phyloP scores from a whole-genome alignment of 768 basidiomycete species.

The Boletus tomentosulus region DNA sequence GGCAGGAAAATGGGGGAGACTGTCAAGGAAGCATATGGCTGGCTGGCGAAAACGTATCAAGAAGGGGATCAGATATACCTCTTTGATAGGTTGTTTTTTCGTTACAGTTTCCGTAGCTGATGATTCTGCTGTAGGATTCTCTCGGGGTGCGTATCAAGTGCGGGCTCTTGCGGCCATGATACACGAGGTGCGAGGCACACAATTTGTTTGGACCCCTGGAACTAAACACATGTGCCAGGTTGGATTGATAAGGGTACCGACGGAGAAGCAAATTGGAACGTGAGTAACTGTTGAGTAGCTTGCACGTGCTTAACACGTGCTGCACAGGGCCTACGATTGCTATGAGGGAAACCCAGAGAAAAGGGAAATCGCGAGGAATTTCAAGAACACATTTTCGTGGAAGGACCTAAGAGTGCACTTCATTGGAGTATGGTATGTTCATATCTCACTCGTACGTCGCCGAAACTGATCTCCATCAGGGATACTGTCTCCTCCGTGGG shows the following conservation, averaged over 20 bases:
- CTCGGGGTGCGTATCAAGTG: constrained; percentile 42
- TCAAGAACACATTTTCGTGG: constrained; percentile 45
- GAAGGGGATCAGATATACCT: constrained; percentile 30
- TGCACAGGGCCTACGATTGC: constrained; percentile 13
- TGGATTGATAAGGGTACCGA: constrained; percentile 29
- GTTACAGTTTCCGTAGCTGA: neutral
- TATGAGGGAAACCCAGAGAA: constrained; percentile 15
- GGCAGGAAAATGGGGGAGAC: constrained; percentile 35
- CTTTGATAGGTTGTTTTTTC: constrained; percentile 23
- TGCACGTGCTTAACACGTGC: neutral
- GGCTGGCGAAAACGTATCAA: too few species aligned
- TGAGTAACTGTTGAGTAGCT: neutral
- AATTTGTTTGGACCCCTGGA: neutral
- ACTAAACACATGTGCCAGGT: constrained; percentile 17
- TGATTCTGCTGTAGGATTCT: constrained; percentile 29
- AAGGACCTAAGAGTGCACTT: constrained; percentile 44
- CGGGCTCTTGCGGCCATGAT: constrained; percentile 41
- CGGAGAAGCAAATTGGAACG: constrained; percentile 31
- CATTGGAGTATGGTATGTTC: constrained; percentile 46
- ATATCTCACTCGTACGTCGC: neutral
- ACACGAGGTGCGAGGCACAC: constrained; percentile 21
- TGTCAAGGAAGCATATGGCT: constrained; percentile 22
- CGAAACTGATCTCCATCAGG: constrained; percentile 33
- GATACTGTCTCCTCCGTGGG: constrained; percentile 68
- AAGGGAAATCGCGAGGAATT: constrained; percentile 21